These are phyloP conservation scores for Stemphylium lycopersici DNA, from an alignment of 2,329 filamentous ascomycete species.

Conservation along the genomic window DNA sequence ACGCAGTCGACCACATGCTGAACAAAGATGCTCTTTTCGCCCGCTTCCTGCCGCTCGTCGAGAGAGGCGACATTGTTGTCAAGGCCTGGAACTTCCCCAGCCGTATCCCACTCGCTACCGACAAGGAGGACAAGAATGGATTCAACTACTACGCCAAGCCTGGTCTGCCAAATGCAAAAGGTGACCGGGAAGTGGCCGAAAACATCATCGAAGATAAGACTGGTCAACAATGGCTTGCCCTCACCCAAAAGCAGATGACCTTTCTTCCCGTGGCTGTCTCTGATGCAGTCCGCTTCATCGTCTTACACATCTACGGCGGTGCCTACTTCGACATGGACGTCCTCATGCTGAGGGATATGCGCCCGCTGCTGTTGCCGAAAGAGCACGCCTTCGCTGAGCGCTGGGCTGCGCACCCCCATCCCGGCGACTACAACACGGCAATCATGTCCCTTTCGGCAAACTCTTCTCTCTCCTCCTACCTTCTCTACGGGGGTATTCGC, in stretches of 20 bases:
- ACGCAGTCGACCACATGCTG: slow-evolving; percentile 59
- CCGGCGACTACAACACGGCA: slow-evolving; percentile 64
- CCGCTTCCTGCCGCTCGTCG: slow-evolving; percentile 60
- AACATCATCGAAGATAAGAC: slow-evolving; percentile 58
- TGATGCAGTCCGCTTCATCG: slow-evolving; percentile 62
- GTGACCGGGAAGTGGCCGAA: slow-evolving; percentile 56
- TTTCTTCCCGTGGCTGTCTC: slow-evolving; percentile 65
- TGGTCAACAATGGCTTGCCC: slow-evolving; percentile 60
- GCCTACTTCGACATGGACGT: slow-evolving; percentile 65
- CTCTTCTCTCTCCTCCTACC: slow-evolving; percentile 60
- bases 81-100: slow-evolving; percentile 62
- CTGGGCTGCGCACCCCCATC: slow-evolving; percentile 60
- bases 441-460: slow-evolving; percentile 64
- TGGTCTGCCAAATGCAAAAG: slow-evolving; percentile 51
- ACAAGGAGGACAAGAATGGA: slow-evolving; percentile 56
- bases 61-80: slow-evolving; percentile 59
- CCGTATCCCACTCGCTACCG: slow-evolving; percentile 58
- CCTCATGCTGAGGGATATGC: slow-evolving; percentile 61
- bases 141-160: slow-evolving; percentile 58
- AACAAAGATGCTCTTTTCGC: slow-evolving; percentile 59
- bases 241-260: slow-evolving; percentile 62
- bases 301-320: slow-evolving; percentile 61
- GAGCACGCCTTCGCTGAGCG: slow-evolving; percentile 62
- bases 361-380: slow-evolving; percentile 58
- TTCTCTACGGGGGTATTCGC: slow-evolving; percentile 61